phyloP scores from a whole-genome alignment of 2,329 filamentous ascomycete genomes.

The Coniochaeta hoffmannii region DNA sequence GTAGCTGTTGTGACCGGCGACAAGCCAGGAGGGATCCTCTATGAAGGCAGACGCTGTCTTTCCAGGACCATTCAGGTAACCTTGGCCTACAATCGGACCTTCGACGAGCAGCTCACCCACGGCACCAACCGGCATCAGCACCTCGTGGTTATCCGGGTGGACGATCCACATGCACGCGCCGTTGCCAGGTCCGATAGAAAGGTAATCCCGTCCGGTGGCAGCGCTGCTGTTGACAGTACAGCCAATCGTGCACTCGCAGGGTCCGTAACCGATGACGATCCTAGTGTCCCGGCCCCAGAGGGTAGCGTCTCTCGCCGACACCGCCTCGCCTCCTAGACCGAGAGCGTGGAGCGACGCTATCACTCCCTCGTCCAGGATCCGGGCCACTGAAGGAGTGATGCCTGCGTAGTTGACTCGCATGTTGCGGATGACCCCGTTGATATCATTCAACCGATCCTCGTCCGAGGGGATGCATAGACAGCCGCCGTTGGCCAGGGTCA shows the following conservation, averaged over 20 bases:
- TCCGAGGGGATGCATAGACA: constrained; percentile 44
- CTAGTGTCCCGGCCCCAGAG: constrained; percentile 37
- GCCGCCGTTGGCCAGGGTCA: constrained; percentile 29
- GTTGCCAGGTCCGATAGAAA: constrained; percentile 18
- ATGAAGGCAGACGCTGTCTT: constrained; percentile 25
- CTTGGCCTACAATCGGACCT: constrained; percentile 38
- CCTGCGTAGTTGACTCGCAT: constrained; percentile 35
- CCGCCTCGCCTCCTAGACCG: constrained; percentile 43
- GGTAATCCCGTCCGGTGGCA: constrained; percentile 14
- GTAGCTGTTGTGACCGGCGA: constrained; percentile 23
- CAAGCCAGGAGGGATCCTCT: constrained; percentile 13
- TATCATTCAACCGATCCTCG: constrained; percentile 39
- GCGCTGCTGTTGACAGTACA: constrained; percentile 20
- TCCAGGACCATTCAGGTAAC: constrained; percentile 35
- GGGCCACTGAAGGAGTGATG: constrained; percentile 41
- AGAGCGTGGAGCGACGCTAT: constrained; percentile 38
- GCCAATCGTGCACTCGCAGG: constrained; percentile 44
- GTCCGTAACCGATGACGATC: constrained; percentile 45
- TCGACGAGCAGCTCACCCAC: constrained; percentile 29
- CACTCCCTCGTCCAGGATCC: constrained; percentile 36
- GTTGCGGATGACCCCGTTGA: constrained; percentile 7
- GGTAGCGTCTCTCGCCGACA: constrained; percentile 41
- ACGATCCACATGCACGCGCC: constrained; percentile 17
- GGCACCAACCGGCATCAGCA: constrained; percentile 20
- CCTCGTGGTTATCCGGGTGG: constrained; percentile 17